Percentiles rank a stretch among this genome's conserved stretches.
Evolutionary conservation across 768 basidiomycete species (phyloP).

Genomic region (Hebeloma cylindrosporum): DNA sequence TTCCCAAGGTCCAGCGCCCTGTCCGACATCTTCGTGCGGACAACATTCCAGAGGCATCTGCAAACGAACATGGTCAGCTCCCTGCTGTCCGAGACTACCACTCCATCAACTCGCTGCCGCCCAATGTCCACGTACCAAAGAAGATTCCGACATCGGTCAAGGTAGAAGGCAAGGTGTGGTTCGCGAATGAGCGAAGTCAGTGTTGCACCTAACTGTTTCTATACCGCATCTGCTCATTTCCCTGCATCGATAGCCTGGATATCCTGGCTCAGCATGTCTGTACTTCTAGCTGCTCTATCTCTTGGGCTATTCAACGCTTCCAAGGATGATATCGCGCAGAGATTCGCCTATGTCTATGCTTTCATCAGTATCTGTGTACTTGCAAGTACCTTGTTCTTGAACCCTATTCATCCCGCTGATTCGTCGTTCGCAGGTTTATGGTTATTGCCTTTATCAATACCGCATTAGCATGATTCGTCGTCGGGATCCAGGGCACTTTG

Average conservation of each 20-base stretch:
- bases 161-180: conserved; percentile 97
- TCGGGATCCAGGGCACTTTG: conserved; percentile 87
- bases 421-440: conserved; percentile 61
- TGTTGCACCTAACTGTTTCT: conserved; percentile 23
- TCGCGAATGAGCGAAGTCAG: conserved; percentile 94
- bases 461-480: conserved; percentile 89
- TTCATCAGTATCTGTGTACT: conserved; percentile 71
- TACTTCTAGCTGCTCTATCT: conserved; percentile 82
- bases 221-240: not conserved
- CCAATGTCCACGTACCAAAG: conserved; percentile 73
- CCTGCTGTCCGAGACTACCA: conserved; percentile 74
- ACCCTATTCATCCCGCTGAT: not conserved
- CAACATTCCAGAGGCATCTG: conserved; percentile 62
- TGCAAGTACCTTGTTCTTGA: conserved; percentile 35
- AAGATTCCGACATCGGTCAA: conserved; percentile 80
- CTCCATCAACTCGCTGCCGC: conserved; percentile 64
- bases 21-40: conserved; percentile 67
- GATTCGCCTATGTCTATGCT: conserved; percentile 84
- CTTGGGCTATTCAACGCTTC: conserved; percentile 89
- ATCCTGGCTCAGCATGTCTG: conserved; percentile 83
- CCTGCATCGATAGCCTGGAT: conserved; percentile 68
- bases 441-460: conserved; percentile 81
- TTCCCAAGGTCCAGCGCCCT: conserved; percentile 45
- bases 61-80: conserved; percentile 49
- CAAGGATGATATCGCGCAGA: conserved; percentile 64